Base-by-base conservation (phyloP, 805 yeast species). In the Lachancea lanzarotensis region DNA sequence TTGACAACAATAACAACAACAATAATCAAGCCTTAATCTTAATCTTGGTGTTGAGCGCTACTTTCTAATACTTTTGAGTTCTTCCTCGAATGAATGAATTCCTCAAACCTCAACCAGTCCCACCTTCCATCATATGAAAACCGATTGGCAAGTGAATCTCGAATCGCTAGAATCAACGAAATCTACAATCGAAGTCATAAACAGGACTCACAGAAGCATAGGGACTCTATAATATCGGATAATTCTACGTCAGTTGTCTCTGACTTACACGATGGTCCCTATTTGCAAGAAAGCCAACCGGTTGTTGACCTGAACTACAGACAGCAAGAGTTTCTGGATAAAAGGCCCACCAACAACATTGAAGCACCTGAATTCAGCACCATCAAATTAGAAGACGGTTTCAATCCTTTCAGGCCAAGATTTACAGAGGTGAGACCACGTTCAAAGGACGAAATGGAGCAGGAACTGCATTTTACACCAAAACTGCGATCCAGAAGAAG, bases 381-480 rank as follows among this genome's bases (percentile, higher is more conserved):
- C 15, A 41, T 49, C 13, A 52, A 49, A 33, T 50, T 46, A 15
- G 51, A 48, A 22, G 38, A 38, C 10, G 38, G 34, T 12, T 35
- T 45, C 18, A 50, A 45, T 27, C 46, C 43, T 15, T 50, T 48
- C 36, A 36, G 43, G 15, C 42, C 46, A 5, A 25, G n/a, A 25
- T 15, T 30, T 10, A 32, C 30, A 3, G 42, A 45, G n/a, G 44
- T 15, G 4, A 43, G 40, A 17, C 40, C 43, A 18, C 27, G 29
- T 15, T 36, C 48, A 6, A 45, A 46, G 7, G 52, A 59, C 1
- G 54, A 59, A 30, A 46, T 52, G 42, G 53, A 53, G 33, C 70
- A 65, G 34, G 70, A 64, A 15, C 58, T 69, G 45, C 53, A 56
- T 29, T 53, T 55, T 29, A 55, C 59, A 2, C 62, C 62, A 10